phyloP scores from a whole-genome alignment of 495 filamentous ascomycete genomes.

The Jackrogersella minutella region DNA sequence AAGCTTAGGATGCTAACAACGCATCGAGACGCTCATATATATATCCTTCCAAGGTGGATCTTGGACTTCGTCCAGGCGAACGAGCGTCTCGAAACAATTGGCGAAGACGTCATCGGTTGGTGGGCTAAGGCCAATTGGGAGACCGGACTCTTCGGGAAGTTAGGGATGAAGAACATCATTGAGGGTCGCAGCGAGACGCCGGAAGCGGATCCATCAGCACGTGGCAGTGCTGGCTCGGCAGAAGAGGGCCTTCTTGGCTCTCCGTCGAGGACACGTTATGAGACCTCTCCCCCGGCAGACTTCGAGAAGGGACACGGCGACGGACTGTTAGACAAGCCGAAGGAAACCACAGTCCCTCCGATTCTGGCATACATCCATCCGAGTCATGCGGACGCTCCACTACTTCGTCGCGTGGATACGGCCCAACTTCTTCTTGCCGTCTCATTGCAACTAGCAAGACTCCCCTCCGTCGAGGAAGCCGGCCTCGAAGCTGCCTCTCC shows the following conservation, averaged over 20 bases:
- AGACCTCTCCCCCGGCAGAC: slow-evolving; percentile 38
- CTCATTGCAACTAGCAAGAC: slow-evolving; percentile 85
- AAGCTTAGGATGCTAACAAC: slow-evolving; percentile 79
- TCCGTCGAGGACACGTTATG: slow-evolving; percentile 30
- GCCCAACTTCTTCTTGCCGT: slow-evolving; percentile 78
- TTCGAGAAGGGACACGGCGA: slow-evolving; percentile 24
- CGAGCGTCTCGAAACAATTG: slow-evolving; percentile 81
- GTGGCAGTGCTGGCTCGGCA: slow-evolving; percentile 15
- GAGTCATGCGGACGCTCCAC: slow-evolving; percentile 50
- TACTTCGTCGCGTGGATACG: slow-evolving; percentile 89
- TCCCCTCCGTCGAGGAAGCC: slow-evolving; percentile 70
- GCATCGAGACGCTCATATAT: slow-evolving; percentile 89
- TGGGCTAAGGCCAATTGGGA: slow-evolving; percentile 97
- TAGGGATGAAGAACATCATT: slow-evolving; percentile 74
- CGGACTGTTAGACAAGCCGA: slow-evolving; percentile 27
- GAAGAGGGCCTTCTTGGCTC: slow-evolving; percentile 31
- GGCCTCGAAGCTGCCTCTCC: slow-evolving; percentile 67
- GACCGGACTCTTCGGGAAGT: slow-evolving; percentile 75
- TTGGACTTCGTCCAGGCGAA: slow-evolving; percentile 80
- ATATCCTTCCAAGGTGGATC: slow-evolving; percentile 92
- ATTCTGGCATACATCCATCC: slow-evolving; percentile 81
- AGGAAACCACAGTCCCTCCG: slow-evolving; percentile 62
- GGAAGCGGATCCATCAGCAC: slow-evolving; percentile 16
- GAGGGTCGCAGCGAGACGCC: slow-evolving; percentile 39
- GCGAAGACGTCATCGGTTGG: slow-evolving; percentile 92